A percentile compares a stretch with the other conserved stretches of the same genome.
These are phyloP conservation scores for Kodamaea jinghongensis DNA, from an alignment of 805 yeast species.

Conservation along the genomic window DNA sequence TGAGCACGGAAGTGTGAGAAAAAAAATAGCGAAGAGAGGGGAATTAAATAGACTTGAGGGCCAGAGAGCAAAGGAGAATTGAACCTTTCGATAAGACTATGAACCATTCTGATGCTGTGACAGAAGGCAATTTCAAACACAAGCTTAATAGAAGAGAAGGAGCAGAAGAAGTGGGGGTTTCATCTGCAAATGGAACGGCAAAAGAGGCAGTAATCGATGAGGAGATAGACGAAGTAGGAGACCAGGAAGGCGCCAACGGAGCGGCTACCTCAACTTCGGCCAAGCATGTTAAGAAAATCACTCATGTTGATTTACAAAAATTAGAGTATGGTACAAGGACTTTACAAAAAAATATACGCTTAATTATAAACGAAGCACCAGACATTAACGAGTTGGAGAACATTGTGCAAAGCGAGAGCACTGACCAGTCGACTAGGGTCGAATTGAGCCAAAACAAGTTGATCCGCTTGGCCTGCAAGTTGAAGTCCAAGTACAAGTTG, in stretches of 20 bases:
- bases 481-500: conserved; percentile 52
- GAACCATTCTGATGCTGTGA: no score
- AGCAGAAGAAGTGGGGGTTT: conserved; percentile 2
- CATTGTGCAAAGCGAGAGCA: conserved; percentile 27
- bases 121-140: no score
- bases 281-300: conserved; percentile 2
- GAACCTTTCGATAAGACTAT: no score
- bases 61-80: no score
- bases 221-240: not conserved
- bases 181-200: no score
- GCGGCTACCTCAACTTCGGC: no score
- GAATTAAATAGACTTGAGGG: no score
- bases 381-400: conserved; percentile 40
- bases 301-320: conserved; percentile 33
- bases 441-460: conserved; percentile 53
- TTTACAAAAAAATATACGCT: conserved; percentile 16
- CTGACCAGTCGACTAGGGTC: conserved; percentile 44
- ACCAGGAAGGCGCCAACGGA: not conserved
- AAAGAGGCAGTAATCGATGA: not conserved
- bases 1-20: not conserved
- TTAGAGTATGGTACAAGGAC: conserved; percentile 39
- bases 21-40: no score
- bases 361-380: conserved; percentile 49
- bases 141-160: no score
- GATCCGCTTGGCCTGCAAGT: conserved; percentile 55